Percentiles rank a stretch among this genome's conserved stretches.
These are phyloP conservation scores for Huiozyma sinensis DNA, from an alignment of 805 yeast species.

Conservation along the genomic window DNA sequence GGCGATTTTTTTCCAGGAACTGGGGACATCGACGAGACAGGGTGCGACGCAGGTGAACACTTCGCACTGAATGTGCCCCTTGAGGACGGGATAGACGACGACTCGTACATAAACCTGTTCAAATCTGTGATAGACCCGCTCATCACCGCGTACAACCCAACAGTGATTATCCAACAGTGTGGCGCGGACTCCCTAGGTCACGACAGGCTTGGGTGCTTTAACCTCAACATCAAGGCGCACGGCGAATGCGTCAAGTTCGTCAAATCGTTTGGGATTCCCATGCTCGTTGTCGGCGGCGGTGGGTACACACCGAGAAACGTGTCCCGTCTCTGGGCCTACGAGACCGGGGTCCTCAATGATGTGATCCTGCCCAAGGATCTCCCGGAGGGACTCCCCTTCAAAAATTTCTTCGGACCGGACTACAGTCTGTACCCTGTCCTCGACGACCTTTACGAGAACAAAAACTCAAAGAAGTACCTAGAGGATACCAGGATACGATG, in stretches of 20 bases:
- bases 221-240: constrained; percentile 86
- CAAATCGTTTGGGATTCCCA: constrained; percentile 74
- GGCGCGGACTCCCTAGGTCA: constrained; percentile 97
- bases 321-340: constrained; percentile 90
- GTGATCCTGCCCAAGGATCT: constrained; percentile 65
- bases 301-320: constrained; percentile 98
- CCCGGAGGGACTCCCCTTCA: constrained; percentile 66
- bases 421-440: constrained; percentile 75
- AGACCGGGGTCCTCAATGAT: constrained; percentile 78
- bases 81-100: constrained; percentile 91
- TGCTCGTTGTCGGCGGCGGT: constrained; percentile 95
- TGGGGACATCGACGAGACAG: constrained; percentile 75
- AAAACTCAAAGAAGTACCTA: constrained; percentile 70
- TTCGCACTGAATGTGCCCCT: constrained; percentile 80
- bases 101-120: constrained; percentile 32
- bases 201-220: constrained; percentile 92
- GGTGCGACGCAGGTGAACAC: constrained; percentile 76
- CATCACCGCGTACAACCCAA: constrained; percentile 78
- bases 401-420: constrained; percentile 84
- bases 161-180: constrained; percentile 94
- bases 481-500: constrained; percentile 69
- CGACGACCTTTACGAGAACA: constrained; percentile 75
- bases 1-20: constrained; percentile 94
- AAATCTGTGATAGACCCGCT: constrained; percentile 85
- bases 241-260: constrained; percentile 91